Evolutionary conservation across 148 eudicot genomes (phyloP), one percentile per base, ranked within the genome.

Genomic region (Chenopodium suecicum): DNA sequence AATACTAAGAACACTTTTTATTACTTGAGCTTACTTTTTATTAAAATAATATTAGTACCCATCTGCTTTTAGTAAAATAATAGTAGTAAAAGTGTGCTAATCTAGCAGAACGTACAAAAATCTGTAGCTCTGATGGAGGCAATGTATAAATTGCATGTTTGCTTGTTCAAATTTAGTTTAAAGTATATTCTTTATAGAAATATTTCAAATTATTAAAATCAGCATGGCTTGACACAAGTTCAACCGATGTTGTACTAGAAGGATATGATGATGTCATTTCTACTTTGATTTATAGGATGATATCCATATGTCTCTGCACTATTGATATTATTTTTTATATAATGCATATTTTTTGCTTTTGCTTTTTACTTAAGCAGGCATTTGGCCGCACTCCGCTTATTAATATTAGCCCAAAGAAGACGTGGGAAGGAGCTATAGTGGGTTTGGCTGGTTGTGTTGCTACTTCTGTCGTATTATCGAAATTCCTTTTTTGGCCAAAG

Each of bases 381-480:
- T 92, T 96, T 91, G 99, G 98, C 50, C 88, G 95, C 82, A 96
- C 98, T 62, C 99, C 98, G 16, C 94, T 96, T 44, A 96, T 81
- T 50, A 83, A 74, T 84, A 82, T 96, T 76, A 96, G 99, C 83
- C 99, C 99, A 12, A 96, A 94, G 82, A 96, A 96, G 86, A 96
- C 99, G 63, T 96, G 98, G 99, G 98, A 96, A 79, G 99, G 99
- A 86, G 97, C 95, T 82, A 65, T 89, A 77, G 84, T 83, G 41
- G 99, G 99, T 47, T 86, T 94, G 72, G 90, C 91, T 80, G 98
- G 98, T 77, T 96, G 99, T 80, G 86, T 96, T 83, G 91, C 88
- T 72, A 94, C 94, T 73, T 83, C 95, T 73, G 83, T 91, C 52
- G 3, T 91, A 69, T 83, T 96, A 83, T 90, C 97, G n/a, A 89